Percentiles rank a stretch among this genome's conserved stretches.
These are phyloP conservation scores for Lactarius quietus DNA, from an alignment of 768 basidiomycete genomes.

Conservation along the genomic window DNA sequence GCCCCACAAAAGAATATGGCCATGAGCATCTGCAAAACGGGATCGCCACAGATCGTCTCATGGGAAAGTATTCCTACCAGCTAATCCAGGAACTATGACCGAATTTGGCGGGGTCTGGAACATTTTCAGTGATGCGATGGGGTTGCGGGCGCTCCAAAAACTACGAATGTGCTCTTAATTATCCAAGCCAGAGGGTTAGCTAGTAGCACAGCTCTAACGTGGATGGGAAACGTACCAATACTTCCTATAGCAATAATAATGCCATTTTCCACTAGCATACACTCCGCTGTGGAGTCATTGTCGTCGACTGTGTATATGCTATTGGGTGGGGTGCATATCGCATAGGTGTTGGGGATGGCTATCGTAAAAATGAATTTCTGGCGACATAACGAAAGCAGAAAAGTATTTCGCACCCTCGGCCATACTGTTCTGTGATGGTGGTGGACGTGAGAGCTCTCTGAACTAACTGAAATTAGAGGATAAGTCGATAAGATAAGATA, in stretches of 20 bases:
- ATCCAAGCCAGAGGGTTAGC: too few species aligned
- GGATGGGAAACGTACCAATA: slow-evolving; percentile 23
- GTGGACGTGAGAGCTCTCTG: background rate
- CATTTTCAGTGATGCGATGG: slow-evolving; percentile 30
- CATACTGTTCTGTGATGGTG: background rate
- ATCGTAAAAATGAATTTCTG: background rate
- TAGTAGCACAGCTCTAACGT: too few species aligned
- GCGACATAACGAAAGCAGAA: background rate
- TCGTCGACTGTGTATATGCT: slow-evolving; percentile 72
- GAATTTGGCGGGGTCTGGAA: slow-evolving; percentile 33
- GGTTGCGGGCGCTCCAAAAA: slow-evolving; percentile 31
- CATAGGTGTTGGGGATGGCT: slow-evolving; percentile 39
- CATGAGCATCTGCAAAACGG: slow-evolving; percentile 62
- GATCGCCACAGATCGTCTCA: slow-evolving; percentile 2
- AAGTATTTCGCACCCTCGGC: background rate
- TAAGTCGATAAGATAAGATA: slow-evolving; percentile 14
- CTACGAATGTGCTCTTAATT: slow-evolving; percentile 26
- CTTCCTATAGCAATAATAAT: slow-evolving; percentile 12
- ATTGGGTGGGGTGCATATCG: slow-evolving; percentile 49
- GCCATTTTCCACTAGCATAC: slow-evolving; percentile 20
- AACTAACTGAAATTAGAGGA: background rate
- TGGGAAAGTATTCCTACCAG: slow-evolving; percentile 44
- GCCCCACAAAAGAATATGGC: slow-evolving; percentile 73
- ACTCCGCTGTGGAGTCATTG: slow-evolving; percentile 4
- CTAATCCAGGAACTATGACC: slow-evolving; percentile 67